Conservation (phyloP, 352 stramenopile genomes). For the Ophiocytium majus region DNA sequence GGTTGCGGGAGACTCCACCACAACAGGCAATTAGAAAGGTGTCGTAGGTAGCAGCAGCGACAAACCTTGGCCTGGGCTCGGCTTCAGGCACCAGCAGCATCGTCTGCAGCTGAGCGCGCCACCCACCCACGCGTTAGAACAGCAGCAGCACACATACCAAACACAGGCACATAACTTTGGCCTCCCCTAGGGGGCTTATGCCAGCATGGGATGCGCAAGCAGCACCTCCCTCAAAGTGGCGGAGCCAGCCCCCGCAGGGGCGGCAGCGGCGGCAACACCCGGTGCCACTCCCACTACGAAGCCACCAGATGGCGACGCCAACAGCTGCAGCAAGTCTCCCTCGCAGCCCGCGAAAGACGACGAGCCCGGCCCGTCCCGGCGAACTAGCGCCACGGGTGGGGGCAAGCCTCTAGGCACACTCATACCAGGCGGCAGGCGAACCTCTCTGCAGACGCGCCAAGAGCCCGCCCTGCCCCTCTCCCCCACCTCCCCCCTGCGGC, state of each 20-base stretch:
- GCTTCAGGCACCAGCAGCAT: too few species aligned
- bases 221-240: not conserved
- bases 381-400: not conserved
- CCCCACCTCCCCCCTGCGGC: not conserved
- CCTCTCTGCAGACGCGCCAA: not conserved
- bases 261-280: not conserved
- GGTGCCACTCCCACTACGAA: not conserved
- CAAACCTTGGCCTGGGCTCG: too few species aligned
- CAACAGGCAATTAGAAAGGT: too few species aligned
- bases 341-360: too few species aligned
- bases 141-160: too few species aligned
- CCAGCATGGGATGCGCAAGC: not conserved
- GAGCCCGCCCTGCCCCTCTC: not conserved
- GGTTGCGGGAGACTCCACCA: too few species aligned
- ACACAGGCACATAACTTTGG: not conserved
- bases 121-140: too few species aligned
- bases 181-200: too few species aligned
- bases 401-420: not conserved
- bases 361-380: not conserved
- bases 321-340: too few species aligned
- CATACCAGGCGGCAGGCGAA: not conserved
- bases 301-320: not conserved
- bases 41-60: too few species aligned
- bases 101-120: too few species aligned
- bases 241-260: not conserved